Evolutionary conservation across 305 asterid genomes (phyloP).

Genomic region (Striga hermonthica): DNA sequence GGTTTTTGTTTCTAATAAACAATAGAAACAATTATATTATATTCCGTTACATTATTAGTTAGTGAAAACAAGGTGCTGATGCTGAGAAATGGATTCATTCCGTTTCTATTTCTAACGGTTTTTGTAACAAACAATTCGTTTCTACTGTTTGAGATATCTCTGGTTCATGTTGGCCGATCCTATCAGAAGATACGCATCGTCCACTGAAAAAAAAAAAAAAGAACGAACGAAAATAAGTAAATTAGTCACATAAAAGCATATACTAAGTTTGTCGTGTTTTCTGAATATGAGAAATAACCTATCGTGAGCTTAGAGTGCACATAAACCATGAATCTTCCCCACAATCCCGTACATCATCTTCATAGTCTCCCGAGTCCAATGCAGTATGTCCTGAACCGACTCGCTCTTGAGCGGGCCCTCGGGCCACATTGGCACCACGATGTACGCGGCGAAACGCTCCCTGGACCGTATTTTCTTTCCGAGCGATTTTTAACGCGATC

Average conservation of each 20-base stretch:
- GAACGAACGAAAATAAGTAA: background rate
- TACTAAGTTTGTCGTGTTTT: too few relatives aligned
- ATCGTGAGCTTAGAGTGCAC: constrained; percentile 94
- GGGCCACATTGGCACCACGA: constrained; percentile 94
- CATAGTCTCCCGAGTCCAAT: constrained; percentile 86
- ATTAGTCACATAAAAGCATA: background rate
- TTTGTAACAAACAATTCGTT: too few relatives aligned
- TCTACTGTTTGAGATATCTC: too few relatives aligned
- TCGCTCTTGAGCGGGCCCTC: constrained; percentile 87
- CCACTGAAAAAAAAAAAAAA: constrained; percentile 48
- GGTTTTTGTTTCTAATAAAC: too few relatives aligned
- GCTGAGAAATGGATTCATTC: too few relatives aligned
- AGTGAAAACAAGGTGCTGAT: too few relatives aligned
- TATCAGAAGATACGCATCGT: constrained; percentile 65
- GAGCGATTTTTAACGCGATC: constrained; percentile 68
- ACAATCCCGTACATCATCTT: constrained; percentile 75
- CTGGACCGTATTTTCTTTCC: constrained; percentile 63
- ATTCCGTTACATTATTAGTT: too few relatives aligned
- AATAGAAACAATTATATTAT: too few relatives aligned
- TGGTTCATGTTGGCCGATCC: constrained; percentile 93
- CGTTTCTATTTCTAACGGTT: too few relatives aligned
- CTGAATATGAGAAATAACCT: constrained; percentile 35
- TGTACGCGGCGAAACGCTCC: constrained; percentile 60
- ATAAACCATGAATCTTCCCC: constrained; percentile 85
- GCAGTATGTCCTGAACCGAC: constrained; percentile 69